These are phyloP conservation scores for Litsea cubeba DNA, from an alignment of 164 flowering plant species.

Conservation along the genomic window DNA sequence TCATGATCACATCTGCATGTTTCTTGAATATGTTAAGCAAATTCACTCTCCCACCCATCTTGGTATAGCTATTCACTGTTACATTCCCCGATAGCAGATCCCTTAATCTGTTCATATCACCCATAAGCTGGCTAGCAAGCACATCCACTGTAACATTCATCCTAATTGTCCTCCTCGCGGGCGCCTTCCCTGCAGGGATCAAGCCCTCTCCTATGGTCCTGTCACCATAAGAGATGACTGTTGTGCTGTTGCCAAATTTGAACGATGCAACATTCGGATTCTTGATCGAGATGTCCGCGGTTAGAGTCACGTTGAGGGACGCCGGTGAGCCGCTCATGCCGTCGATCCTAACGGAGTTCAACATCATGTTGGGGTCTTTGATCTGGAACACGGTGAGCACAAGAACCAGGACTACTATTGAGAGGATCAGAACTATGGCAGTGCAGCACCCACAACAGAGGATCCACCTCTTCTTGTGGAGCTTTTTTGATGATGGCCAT, in stretches of 20 bases:
- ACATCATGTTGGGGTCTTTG: slow-evolving; percentile 29
- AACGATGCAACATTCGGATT: slow-evolving; percentile 45
- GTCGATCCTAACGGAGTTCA: slow-evolving; percentile 15
- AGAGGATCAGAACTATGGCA: slow-evolving; percentile 21
- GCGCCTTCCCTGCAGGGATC: slow-evolving; percentile 32
- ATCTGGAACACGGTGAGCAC: slow-evolving; percentile 41
- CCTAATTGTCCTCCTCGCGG: slow-evolving; percentile 31
- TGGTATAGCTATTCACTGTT: slow-evolving; percentile 37
- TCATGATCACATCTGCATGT: slow-evolving; percentile 49
- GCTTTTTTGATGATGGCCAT: background rate
- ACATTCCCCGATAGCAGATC: slow-evolving; percentile 36
- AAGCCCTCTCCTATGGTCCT: slow-evolving; percentile 29
- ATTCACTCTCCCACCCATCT: slow-evolving; percentile 50
- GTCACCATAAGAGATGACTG: slow-evolving; percentile 25
- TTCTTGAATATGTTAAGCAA: slow-evolving; percentile 33
- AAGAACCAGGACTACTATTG: slow-evolving; percentile 25
- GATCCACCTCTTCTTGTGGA: slow-evolving; percentile 17
- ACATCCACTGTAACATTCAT: slow-evolving; percentile 50
- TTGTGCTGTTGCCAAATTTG: slow-evolving; percentile 28
- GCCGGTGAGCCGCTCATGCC: background rate
- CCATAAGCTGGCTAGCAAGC: slow-evolving; percentile 23
- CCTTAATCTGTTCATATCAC: slow-evolving; percentile 18
- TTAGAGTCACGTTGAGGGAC: slow-evolving; percentile 18
- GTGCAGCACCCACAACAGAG: slow-evolving; percentile 36
- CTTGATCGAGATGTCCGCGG: slow-evolving; percentile 27